Evolutionary conservation across 140 eudicot genomes (phyloP).

Genomic region (Senecio squalidus): DNA sequence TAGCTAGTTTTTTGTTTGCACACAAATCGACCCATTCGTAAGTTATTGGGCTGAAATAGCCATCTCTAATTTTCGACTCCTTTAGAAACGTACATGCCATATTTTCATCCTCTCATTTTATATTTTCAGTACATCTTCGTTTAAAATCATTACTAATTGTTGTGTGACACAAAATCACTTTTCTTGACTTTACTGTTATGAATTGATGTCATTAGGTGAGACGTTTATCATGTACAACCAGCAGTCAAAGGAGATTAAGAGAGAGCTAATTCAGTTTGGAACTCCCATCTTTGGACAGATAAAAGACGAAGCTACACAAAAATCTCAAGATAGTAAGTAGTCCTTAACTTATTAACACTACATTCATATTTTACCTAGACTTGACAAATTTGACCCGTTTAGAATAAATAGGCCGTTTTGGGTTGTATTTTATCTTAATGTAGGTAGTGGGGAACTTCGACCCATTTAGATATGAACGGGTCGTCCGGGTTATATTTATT

Average conservation of each 20-base stretch:
- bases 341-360: not conserved
- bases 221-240: conserved; percentile 82
- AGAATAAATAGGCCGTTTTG: too few species aligned
- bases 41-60: too few species aligned
- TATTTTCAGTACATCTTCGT: not conserved
- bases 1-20: too few species aligned
- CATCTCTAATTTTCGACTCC: too few species aligned
- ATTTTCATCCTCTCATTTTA: conserved; percentile 2
- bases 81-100: not conserved
- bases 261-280: conserved; percentile 92
- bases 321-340: conserved; percentile 51
- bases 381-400: too few species aligned
- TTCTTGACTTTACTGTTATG: not conserved
- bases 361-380: not conserved
- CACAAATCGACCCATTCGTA: too few species aligned
- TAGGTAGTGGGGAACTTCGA: too few species aligned
- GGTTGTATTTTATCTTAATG: too few species aligned
- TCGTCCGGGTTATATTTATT: too few species aligned
- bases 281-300: conserved; percentile 81
- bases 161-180: not conserved
- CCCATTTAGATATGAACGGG: too few species aligned
- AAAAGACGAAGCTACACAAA: conserved; percentile 43
- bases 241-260: conserved; percentile 60
- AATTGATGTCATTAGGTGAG: conserved; percentile 54
- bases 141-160: not conserved